phyloP scores from a whole-genome alignment of 768 basidiomycete species.

The Aureoboletus auriporus region DNA sequence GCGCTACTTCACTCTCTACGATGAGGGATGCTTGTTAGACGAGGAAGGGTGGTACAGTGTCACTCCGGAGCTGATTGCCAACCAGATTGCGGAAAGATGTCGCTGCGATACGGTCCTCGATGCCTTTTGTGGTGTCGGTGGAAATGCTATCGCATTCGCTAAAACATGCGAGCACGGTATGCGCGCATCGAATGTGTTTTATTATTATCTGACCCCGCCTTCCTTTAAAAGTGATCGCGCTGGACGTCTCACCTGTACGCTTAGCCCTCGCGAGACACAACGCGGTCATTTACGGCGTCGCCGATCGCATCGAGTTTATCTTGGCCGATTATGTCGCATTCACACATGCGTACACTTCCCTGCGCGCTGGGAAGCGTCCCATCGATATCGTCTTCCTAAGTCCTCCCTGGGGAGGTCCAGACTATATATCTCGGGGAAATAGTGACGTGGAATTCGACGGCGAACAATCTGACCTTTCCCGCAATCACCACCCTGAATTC shows the following conservation, averaged over 20 bases:
- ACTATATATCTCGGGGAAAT: constrained; percentile 43
- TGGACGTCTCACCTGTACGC: constrained; percentile 83
- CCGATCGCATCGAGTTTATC: constrained; percentile 92
- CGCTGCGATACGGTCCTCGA: constrained; percentile 82
- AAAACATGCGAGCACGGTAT: constrained; percentile 91
- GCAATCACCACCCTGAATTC: constrained; percentile 49
- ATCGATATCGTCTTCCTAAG: constrained; percentile 92
- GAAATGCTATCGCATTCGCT: constrained; percentile 96
- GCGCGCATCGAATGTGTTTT: constrained; percentile 18
- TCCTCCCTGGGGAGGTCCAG: constrained; percentile 93
- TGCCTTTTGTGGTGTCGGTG: constrained; percentile 97
- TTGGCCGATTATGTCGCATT: constrained; percentile 83
- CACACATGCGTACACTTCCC: constrained; percentile 48
- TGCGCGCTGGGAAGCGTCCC: constrained; percentile 35
- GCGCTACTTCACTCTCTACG: constrained; percentile 77
- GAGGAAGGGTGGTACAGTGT: constrained; percentile 98
- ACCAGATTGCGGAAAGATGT: constrained; percentile 91
- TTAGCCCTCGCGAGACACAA: constrained; percentile 91
- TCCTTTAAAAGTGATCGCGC: constrained; percentile 73
- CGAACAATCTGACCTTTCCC: neutral
- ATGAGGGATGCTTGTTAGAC: constrained; percentile 81
- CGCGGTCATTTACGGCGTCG: constrained; percentile 90
- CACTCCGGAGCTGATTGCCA: constrained; percentile 89
- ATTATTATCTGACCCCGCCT: neutral
- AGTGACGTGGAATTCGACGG: neutral